Percentiles rank a stretch among this genome's conserved stretches.
Conservation (phyloP, 352 stramenopile species). For the Globisporangium paroecandrum region DNA sequence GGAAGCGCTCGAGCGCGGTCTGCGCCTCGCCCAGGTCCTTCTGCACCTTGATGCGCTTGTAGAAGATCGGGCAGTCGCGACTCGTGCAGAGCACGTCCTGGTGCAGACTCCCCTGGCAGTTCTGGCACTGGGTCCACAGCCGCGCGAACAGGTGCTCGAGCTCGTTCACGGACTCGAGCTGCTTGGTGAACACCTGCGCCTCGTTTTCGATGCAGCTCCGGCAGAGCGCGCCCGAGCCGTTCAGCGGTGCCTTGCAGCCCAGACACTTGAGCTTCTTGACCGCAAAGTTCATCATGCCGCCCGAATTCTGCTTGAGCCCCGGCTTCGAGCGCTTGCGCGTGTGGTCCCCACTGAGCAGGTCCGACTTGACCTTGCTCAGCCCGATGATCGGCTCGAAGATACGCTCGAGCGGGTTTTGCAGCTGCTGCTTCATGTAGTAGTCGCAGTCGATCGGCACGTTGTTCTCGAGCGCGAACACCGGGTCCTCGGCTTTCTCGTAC, state of each 20-base stretch:
- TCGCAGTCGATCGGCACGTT: conserved; percentile 98
- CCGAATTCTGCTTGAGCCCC: conserved; percentile 92
- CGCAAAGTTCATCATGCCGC: conserved; percentile 99
- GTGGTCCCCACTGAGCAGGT: conserved; percentile 96
- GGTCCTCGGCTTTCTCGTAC: conserved; percentile 98
- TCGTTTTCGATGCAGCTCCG: conserved; percentile 92
- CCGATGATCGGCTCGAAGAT: conserved; percentile 99
- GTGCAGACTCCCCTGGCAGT: conserved; percentile 98
- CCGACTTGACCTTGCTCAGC: conserved; percentile 88
- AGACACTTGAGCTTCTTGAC: conserved; percentile 98
- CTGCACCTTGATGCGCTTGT: conserved; percentile 99
- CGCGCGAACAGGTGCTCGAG: conserved; percentile 93
- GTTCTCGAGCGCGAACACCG: conserved; percentile 98
- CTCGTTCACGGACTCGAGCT: conserved; percentile 91
- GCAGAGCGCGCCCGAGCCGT: conserved; percentile 90
- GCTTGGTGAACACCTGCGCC: conserved; percentile 93
- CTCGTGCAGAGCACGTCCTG: conserved; percentile 95
- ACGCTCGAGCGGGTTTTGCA: conserved; percentile 96
- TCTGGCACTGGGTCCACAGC: conserved; percentile 98
- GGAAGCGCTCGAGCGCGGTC: conserved; percentile 93
- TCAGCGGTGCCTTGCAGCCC: conserved; percentile 94
- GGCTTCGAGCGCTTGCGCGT: conserved; percentile 97
- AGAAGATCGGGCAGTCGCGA: conserved; percentile 99
- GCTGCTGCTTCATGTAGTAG: conserved; percentile 99
- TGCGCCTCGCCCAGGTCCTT: conserved; percentile 96